These are phyloP conservation scores for Aechmea fasciata DNA, from an alignment of 176 grass and related monocot species.

Conservation along the genomic window DNA sequence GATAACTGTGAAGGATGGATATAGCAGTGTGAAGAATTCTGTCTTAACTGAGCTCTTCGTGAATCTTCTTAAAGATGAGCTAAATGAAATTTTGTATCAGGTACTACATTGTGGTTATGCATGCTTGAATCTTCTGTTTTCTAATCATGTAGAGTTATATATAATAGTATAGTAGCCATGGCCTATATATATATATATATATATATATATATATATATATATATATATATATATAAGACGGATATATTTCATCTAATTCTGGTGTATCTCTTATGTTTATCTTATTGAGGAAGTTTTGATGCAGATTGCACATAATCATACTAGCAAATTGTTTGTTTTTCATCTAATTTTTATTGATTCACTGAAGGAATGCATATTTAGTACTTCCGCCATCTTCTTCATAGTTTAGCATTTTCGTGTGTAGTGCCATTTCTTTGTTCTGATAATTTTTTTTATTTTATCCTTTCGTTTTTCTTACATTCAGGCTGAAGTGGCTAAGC, in stretches of 20 bases:
- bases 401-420: too few relatives aligned
- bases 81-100: constrained; percentile 94
- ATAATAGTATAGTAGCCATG: too few relatives aligned
- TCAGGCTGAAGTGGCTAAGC: constrained; percentile 85
- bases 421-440: too few relatives aligned
- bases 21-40: constrained; percentile 48
- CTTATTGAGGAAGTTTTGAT: background rate
- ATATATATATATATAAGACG: too few relatives aligned
- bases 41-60: constrained; percentile 85
- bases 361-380: background rate
- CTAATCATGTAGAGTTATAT: background rate
- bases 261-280: too few relatives aligned
- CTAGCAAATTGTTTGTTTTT: too few relatives aligned
- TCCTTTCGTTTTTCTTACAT: constrained; percentile 12
- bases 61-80: constrained; percentile 91
- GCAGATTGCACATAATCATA: background rate
- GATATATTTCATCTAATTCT: too few relatives aligned
- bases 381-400: too few relatives aligned
- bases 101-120: constrained; percentile 22
- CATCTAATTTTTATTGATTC: background rate
- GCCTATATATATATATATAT: too few relatives aligned
- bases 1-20: constrained; percentile 77
- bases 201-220: too few relatives aligned
- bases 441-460: constrained; percentile 11
- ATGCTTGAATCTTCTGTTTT: constrained; percentile 2